phyloP scores from a whole-genome alignment of 2,329 filamentous ascomycete genomes.

The Pestalotiopsis sp. region DNA sequence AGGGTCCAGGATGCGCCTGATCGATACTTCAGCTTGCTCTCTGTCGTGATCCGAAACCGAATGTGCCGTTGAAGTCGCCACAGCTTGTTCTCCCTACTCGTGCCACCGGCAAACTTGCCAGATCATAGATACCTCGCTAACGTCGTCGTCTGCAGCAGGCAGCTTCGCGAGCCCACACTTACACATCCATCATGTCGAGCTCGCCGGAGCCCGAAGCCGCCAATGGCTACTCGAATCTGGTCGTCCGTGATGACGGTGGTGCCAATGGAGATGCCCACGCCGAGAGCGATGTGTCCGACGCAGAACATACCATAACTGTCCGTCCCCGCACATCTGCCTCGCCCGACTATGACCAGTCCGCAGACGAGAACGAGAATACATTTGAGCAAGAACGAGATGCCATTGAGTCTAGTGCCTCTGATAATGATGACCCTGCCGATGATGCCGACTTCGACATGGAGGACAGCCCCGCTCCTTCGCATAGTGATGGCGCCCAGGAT shows the following conservation, averaged over 20 bases:
- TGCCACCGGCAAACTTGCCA: constrained; percentile 23
- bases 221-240: constrained; percentile 65
- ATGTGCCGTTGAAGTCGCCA: constrained; percentile 37
- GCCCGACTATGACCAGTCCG: constrained; percentile 34
- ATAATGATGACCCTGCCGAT: constrained; percentile 60
- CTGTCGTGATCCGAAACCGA: constrained; percentile 35
- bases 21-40: constrained; percentile 36
- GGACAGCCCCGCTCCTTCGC: constrained; percentile 55
- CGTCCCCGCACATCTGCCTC: constrained; percentile 47
- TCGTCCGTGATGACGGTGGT: constrained; percentile 44
- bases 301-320: constrained; percentile 59
- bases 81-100: constrained; percentile 29
- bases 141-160: constrained; percentile 56
- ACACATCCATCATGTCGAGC: constrained; percentile 59
- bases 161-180: constrained; percentile 62
- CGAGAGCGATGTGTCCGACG: constrained; percentile 79
- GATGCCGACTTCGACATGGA: constrained; percentile 80
- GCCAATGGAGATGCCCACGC: constrained; percentile 49
- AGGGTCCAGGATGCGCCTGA: constrained; percentile 38
- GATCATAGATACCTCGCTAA: constrained; percentile 30
- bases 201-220: constrained; percentile 63
- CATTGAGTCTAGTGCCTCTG: constrained; percentile 48
- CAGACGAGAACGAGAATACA: constrained; percentile 36
- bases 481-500: constrained; percentile 50
- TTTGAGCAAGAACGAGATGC: constrained; percentile 36